Conservation (phyloP, 2,329 filamentous ascomycete genomes). For the Epichloe sp. region DNA sequence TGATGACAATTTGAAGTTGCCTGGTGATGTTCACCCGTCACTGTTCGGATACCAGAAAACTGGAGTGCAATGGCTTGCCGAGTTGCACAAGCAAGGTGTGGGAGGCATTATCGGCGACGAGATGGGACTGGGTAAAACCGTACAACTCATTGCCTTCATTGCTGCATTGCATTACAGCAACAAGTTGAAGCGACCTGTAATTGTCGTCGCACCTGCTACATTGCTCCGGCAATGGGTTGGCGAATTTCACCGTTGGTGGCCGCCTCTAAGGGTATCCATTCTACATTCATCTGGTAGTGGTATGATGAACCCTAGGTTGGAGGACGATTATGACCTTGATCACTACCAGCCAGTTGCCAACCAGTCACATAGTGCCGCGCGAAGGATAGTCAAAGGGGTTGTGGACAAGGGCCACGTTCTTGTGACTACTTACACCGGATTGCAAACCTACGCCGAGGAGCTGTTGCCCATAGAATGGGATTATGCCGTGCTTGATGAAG, state of each 20-base stretch:
- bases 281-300: slow-evolving; percentile 91
- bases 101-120: slow-evolving; percentile 95
- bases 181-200: slow-evolving; percentile 68
- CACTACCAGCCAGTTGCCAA: slow-evolving; percentile 21
- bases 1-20: slow-evolving; percentile 64
- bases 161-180: slow-evolving; percentile 88
- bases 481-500: slow-evolving; percentile 89
- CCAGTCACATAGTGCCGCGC: slow-evolving; percentile 45
- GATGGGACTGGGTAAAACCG: slow-evolving; percentile 96
- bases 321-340: slow-evolving; percentile 39
- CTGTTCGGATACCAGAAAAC: slow-evolving; percentile 97
- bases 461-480: slow-evolving; percentile 79
- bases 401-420: slow-evolving; percentile 78
- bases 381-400: slow-evolving; percentile 70
- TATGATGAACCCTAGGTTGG: slow-evolving; percentile 71
- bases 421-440: slow-evolving; percentile 87
- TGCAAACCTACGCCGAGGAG: slow-evolving; percentile 82
- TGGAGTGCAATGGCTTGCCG: slow-evolving; percentile 90
- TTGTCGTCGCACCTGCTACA: slow-evolving; percentile 87
- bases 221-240: slow-evolving; percentile 97
- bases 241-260: slow-evolving; percentile 98
- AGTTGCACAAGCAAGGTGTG: slow-evolving; percentile 77
- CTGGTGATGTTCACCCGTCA: slow-evolving; percentile 84
- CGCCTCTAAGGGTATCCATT: slow-evolving; percentile 91
- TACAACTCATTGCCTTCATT: slow-evolving; percentile 60